Conservation (phyloP, 164 flowering plant species). For the Malania oleifera region DNA sequence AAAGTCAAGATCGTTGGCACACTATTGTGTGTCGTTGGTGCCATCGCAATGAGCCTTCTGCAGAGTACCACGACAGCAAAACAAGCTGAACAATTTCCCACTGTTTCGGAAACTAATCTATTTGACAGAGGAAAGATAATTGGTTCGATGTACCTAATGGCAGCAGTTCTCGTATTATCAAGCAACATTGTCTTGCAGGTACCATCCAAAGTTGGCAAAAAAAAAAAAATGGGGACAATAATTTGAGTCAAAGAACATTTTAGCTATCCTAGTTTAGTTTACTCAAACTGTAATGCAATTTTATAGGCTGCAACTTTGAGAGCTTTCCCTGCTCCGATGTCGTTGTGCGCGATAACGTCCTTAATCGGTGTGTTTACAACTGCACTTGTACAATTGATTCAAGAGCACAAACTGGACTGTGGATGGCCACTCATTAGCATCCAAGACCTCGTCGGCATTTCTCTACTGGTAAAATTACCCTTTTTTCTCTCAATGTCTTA, state of each 20-base stretch:
- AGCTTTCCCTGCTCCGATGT: constrained; percentile 82
- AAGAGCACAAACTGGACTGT: constrained; percentile 27
- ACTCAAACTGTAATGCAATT: background rate
- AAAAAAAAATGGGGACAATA: no score
- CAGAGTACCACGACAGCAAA: constrained; percentile 29
- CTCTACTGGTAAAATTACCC: constrained; percentile 43
- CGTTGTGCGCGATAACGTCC: constrained; percentile 56
- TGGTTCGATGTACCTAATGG: constrained; percentile 62
- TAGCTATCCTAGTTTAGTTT: background rate
- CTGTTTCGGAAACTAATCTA: background rate
- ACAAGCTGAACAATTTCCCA: background rate
- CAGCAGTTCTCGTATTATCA: constrained; percentile 51
- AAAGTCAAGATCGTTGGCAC: constrained; percentile 72
- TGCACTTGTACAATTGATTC: constrained; percentile 27
- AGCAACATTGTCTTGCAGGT: constrained; percentile 69
- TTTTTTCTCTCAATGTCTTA: background rate
- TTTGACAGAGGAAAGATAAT: constrained; percentile 40
- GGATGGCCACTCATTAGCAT: constrained; percentile 24
- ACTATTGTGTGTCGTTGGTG: constrained; percentile 66
- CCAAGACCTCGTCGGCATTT: constrained; percentile 24
- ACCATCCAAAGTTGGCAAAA: background rate
- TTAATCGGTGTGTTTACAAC: constrained; percentile 52
- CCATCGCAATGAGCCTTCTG: constrained; percentile 60
- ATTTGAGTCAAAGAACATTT: background rate
- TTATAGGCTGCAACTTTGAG: constrained; percentile 58